Conservation (phyloP, 148 eudicot species). For the Suaeda aralocaspica region DNA sequence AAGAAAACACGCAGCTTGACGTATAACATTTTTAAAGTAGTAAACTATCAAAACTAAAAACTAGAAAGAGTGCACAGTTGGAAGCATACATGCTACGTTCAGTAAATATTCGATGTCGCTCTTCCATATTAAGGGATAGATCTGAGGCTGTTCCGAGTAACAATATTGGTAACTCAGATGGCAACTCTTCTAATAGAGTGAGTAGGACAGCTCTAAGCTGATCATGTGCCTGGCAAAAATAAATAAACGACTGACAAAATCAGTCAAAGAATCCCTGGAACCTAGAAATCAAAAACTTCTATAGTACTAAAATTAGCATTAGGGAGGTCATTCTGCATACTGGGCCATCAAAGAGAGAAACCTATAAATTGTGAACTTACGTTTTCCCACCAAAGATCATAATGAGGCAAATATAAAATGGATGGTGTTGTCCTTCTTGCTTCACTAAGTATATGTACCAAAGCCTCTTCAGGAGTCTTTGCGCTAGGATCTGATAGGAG, state of each 20-base stretch:
- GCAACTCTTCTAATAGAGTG: slow-evolving; percentile 83
- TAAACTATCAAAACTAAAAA: slow-evolving; percentile 5
- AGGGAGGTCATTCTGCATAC: not conserved
- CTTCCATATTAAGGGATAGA: slow-evolving; percentile 45
- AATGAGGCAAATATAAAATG: slow-evolving; percentile 83
- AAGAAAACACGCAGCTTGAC: slow-evolving; percentile 7
- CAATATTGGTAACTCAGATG: slow-evolving; percentile 87
- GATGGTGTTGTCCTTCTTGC: slow-evolving; percentile 97
- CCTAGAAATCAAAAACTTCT: not conserved
- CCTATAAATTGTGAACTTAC: slow-evolving; percentile 40
- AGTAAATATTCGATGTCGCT: slow-evolving; percentile 47
- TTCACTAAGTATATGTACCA: slow-evolving; percentile 95
- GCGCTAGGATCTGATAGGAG: slow-evolving; percentile 99
- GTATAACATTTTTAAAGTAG: not conserved
- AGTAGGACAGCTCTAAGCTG: slow-evolving; percentile 86
- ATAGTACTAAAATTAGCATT: not conserved
- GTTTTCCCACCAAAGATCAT: slow-evolving; percentile 94
- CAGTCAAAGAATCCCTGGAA: slow-evolving; percentile 11
- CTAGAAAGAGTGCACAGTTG: not conserved
- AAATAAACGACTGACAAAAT: slow-evolving; percentile 15
- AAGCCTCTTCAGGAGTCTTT: slow-evolving; percentile 96
- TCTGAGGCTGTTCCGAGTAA: slow-evolving; percentile 68
- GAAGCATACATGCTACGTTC: slow-evolving; percentile 62
- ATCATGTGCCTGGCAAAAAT: slow-evolving; percentile 77
- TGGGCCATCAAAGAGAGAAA: not conserved